Evolutionary conservation across 2,329 filamentous ascomycete genomes (phyloP).

Genomic region (Penicillium sumatraense): DNA sequence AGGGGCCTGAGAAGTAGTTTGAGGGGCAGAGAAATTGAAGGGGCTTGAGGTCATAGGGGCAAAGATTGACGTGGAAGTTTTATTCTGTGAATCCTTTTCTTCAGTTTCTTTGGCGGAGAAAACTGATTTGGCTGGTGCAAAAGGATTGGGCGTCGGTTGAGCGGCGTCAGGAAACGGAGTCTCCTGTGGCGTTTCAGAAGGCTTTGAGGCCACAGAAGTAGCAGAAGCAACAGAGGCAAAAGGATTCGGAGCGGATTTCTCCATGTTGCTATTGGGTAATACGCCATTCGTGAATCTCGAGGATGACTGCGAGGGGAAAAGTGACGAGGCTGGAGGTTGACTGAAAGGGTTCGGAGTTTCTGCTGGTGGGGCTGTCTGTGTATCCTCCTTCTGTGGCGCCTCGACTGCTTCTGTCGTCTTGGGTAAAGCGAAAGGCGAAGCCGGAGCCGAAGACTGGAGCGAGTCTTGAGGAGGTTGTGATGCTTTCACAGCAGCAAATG

Average conservation of each 20-base stretch:
- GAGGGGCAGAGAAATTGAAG: neutral
- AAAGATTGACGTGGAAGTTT: neutral
- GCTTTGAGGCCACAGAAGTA: neutral
- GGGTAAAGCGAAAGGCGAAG: slow-evolving; percentile 11
- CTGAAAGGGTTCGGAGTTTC: slow-evolving; percentile 2
- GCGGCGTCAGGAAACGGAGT: neutral
- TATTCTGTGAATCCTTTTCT: neutral
- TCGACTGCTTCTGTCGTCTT: neutral
- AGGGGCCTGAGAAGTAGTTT: neutral
- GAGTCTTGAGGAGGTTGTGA: neutral
- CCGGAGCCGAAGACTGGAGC: neutral
- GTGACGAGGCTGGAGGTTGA: neutral
- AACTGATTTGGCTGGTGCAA: neutral
- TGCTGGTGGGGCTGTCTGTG: neutral
- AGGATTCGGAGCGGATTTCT: neutral
- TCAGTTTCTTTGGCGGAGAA: neutral
- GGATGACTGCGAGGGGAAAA: neutral
- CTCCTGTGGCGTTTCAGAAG: neutral
- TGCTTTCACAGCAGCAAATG: neutral
- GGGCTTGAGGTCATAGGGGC: neutral
- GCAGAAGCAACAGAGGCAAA: no score
- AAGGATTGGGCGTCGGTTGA: neutral
- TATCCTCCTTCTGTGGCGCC: neutral
- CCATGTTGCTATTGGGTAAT: neutral
- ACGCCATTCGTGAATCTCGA: neutral